Base-by-base conservation (phyloP, 495 filamentous ascomycete species). In the Xylaria sp. region DNA sequence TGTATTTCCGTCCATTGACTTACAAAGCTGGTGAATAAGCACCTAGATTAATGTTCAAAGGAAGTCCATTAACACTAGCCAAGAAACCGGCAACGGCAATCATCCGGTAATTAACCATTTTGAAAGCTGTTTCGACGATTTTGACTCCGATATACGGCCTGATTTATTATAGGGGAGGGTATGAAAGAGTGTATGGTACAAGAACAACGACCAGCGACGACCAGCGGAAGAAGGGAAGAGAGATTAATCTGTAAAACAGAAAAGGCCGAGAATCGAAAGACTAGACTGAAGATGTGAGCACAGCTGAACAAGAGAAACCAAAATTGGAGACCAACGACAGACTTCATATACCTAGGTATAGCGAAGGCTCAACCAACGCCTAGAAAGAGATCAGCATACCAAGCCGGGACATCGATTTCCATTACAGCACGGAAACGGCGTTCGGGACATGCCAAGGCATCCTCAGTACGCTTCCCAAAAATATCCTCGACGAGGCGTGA, bases 11-110 rank as follows among this genome's bases (percentile, higher is more conserved):
- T 41, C 14, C 31, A 48, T 1, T 19, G 11, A 77, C 76, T 9
- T 77, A 77, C 82, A 88, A 77, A 76, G 87, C 86, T 11, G 87
- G 87, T 12, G 87, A 88, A 75, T 88, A 88, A 44, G 86, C 87
- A 37, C 86, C 87, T 50, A 89, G 81, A 79, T 89, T 89, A 79
- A 89, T 89, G 78, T 89, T 89, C 44, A 89, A 83, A 11, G 87
- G 87, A 68, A 89, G 79, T 48, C 86, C 87, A 61, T 72, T 75
- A 66, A 76, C 73, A 68, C 73, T 78, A 43, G 78, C 79, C 19
- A 80, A 78, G 48, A 85, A 74, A 73, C 80, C 78, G 73, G 82
- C 83, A 71, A 80, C 77, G 65, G 80, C 70, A 71, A 85, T 52
- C 74, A 83, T 68, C 35, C 73, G 70, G 69, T 85, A 83, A 24